These are phyloP conservation scores for Leccinum fallax DNA, from an alignment of 1,284 basidiomycete genomes.

Conservation along the genomic window DNA sequence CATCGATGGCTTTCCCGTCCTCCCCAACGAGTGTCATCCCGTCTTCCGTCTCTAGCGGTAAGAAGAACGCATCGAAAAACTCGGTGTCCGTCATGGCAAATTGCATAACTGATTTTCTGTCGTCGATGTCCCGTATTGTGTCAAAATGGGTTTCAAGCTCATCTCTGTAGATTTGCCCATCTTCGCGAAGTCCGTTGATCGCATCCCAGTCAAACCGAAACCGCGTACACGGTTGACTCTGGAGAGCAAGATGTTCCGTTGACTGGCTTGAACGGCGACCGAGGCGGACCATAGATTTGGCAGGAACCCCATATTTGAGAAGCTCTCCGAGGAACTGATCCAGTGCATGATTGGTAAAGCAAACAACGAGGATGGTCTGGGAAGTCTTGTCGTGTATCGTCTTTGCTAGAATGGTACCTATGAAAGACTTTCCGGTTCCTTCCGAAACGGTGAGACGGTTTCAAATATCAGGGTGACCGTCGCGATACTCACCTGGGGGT, in stretches of 20 bases:
- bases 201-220: slow-evolving; percentile 36
- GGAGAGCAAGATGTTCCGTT: slow-evolving; percentile 46
- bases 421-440: slow-evolving; percentile 73
- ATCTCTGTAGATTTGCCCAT: slow-evolving; percentile 16
- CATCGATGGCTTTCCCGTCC: slow-evolving; percentile 38
- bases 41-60: slow-evolving; percentile 41
- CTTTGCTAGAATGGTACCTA: slow-evolving; percentile 62
- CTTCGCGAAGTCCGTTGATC: slow-evolving; percentile 39
- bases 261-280: slow-evolving; percentile 53
- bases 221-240: slow-evolving; percentile 27
- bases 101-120: slow-evolving; percentile 21
- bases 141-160: slow-evolving; percentile 27
- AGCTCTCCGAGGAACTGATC: slow-evolving; percentile 65
- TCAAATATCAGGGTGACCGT: neutral
- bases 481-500: slow-evolving; percentile 52
- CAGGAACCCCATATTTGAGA: slow-evolving; percentile 54
- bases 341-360: slow-evolving; percentile 69
- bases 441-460: neutral
- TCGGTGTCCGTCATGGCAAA: slow-evolving; percentile 33
- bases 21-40: slow-evolving; percentile 48
- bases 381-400: slow-evolving; percentile 48
- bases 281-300: slow-evolving; percentile 49
- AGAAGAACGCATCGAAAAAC: slow-evolving; percentile 48
- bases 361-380: slow-evolving; percentile 58
- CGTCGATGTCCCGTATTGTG: neutral